A percentile compares a stretch with the other conserved stretches of the same genome.
These are phyloP conservation scores for Dendrothele bispora DNA, from an alignment of 768 basidiomycete genomes.

Conservation along the genomic window DNA sequence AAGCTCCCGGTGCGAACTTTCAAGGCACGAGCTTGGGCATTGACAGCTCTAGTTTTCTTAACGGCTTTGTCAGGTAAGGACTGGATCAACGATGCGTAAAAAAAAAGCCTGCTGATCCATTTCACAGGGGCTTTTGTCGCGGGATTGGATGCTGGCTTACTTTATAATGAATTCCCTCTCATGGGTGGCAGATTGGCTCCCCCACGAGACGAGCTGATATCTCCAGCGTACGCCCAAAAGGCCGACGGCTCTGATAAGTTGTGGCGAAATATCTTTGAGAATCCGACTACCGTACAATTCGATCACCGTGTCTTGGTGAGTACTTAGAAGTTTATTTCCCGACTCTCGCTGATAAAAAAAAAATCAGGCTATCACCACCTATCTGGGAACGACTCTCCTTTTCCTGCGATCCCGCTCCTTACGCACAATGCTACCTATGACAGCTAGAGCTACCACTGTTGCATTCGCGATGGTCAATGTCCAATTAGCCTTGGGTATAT, in stretches of 20 bases:
- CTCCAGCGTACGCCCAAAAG: conserved; percentile 69
- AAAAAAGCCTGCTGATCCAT: not conserved
- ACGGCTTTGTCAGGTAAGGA: conserved; percentile 87
- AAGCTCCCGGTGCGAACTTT: conserved; percentile 61
- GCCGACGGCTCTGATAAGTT: conserved; percentile 75
- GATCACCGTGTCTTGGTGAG: conserved; percentile 90
- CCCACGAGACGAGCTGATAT: conserved; percentile 80
- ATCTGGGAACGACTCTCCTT: conserved; percentile 63
- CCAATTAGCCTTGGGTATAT: conserved; percentile 66
- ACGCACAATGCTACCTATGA: conserved; percentile 57
- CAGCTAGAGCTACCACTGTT: conserved; percentile 49
- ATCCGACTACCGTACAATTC: conserved; percentile 97
- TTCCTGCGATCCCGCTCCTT: conserved; percentile 51
- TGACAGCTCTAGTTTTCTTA: conserved; percentile 81
- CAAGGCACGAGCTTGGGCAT: conserved; percentile 52
- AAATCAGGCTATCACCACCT: conserved; percentile 81
- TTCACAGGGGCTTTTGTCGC: conserved; percentile 92
- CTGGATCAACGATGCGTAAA: conserved; percentile 1
- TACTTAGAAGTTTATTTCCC: conserved; percentile 18
- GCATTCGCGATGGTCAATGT: conserved; percentile 82
- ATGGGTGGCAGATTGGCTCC: conserved; percentile 92
- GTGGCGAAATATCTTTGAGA: conserved; percentile 97
- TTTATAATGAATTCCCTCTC: conserved; percentile 98
- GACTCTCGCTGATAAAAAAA: not conserved
- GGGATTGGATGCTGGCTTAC: conserved; percentile 91